phyloP scores from a whole-genome alignment of 352 stramenopile genomes.

The Globisporangium paroecandrum region DNA sequence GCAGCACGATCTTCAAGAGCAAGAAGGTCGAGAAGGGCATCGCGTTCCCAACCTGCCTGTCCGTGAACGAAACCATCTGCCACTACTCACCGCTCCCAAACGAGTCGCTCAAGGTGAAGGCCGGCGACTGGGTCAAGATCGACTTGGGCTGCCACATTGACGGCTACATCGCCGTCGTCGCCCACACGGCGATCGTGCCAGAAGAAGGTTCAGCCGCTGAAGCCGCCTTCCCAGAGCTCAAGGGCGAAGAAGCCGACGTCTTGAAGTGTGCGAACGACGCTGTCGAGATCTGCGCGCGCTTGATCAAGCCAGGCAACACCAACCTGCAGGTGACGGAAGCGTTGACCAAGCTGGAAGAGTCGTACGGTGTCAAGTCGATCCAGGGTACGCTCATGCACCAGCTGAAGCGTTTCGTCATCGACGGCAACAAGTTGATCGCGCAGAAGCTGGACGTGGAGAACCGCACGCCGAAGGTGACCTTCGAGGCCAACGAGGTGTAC shows the following conservation, averaged over 20 bases:
- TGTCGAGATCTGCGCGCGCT: conserved; percentile 93
- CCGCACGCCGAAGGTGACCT: conserved; percentile 84
- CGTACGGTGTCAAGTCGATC: conserved; percentile 97
- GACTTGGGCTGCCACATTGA: conserved; percentile 99
- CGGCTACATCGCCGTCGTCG: conserved; percentile 98
- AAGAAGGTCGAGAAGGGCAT: conserved; percentile 98
- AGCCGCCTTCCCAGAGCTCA: conserved; percentile 50
- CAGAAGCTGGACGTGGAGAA: conserved; percentile 90
- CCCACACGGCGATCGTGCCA: conserved; percentile 96
- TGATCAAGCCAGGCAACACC: conserved; percentile 98
- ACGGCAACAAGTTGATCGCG: conserved; percentile 97
- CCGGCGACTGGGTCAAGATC: conserved; percentile 89
- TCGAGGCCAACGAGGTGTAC: conserved; percentile 98
- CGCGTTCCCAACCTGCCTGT: conserved; percentile 98
- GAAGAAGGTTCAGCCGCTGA: conserved; percentile 64
- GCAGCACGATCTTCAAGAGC: conserved; percentile 94
- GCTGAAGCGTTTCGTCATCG: conserved; percentile 98
- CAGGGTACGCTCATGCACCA: conserved; percentile 99
- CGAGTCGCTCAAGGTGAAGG: conserved; percentile 76
- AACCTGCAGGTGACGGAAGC: conserved; percentile 95
- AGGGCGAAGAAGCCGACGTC: conserved; percentile 90
- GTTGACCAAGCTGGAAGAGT: conserved; percentile 92
- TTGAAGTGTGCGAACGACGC: conserved; percentile 96
- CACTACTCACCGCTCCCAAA: conserved; percentile 96
- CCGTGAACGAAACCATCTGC: conserved; percentile 98